Percentiles rank a stretch among this genome's conserved stretches.
phyloP scores from a whole-genome alignment of 192 early-diverging fungal genomes.

The Linnemannia hyalina region DNA sequence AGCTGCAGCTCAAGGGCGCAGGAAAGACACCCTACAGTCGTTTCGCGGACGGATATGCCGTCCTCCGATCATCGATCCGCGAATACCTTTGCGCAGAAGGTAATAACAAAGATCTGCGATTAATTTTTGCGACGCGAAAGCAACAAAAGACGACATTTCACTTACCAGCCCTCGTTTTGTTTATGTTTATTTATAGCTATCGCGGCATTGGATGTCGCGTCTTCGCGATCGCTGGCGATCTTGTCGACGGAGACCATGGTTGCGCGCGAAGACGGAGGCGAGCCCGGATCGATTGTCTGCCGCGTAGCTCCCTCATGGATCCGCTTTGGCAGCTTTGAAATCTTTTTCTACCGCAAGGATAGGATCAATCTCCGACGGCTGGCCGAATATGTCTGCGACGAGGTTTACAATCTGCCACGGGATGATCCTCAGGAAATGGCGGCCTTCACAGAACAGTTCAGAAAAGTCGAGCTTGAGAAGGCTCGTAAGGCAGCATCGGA shows the following conservation, averaged over 20 bases:
- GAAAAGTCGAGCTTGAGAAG: not conserved
- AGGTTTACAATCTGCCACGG: conserved; percentile 65
- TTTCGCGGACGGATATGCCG: conserved; percentile 89
- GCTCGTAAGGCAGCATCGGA: not conserved
- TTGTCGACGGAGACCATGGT: conserved; percentile 74
- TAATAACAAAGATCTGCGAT: conserved; percentile 12
- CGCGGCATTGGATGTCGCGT: conserved; percentile 78
- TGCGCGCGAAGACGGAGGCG: conserved; percentile 72
- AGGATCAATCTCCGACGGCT: conserved; percentile 63
- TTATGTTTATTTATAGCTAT: conserved; percentile 49
- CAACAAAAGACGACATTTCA: not conserved
- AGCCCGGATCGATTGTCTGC: conserved; percentile 82
- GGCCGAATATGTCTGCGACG: conserved; percentile 79
- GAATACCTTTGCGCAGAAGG: conserved; percentile 86
- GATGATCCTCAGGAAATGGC: conserved; percentile 37
- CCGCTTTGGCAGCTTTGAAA: conserved; percentile 91
- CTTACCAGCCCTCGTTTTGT: not conserved
- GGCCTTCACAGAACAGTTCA: conserved; percentile 13
- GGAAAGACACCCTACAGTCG: conserved; percentile 90
- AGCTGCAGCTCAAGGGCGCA: conserved; percentile 90
- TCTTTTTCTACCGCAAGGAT: conserved; percentile 79
- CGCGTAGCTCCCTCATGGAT: conserved; percentile 86
- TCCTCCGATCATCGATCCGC: conserved; percentile 87
- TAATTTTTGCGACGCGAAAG: not conserved
- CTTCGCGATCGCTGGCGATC: conserved; percentile 81